Conservation (phyloP, 768 basidiomycete species). For the Kwoniella newhampshirensis region DNA sequence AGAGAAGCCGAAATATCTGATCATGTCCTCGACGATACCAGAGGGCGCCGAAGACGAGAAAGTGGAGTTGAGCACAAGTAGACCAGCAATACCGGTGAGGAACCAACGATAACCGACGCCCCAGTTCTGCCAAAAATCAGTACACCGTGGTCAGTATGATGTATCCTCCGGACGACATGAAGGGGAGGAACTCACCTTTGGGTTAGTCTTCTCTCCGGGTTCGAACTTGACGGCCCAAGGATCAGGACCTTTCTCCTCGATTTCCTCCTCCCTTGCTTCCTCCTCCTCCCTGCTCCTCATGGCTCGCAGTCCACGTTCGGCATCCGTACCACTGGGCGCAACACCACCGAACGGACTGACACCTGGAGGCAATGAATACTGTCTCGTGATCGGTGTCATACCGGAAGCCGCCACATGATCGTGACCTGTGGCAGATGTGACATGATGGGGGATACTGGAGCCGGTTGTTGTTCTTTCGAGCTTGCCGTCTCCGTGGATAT, state of each 20-base stretch:
- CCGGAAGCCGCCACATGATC: constrained; percentile 22
- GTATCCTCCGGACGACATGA: too few relatives aligned
- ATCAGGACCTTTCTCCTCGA: constrained; percentile 40
- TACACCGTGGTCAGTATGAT: too few relatives aligned
- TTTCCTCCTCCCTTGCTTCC: constrained; percentile 29
- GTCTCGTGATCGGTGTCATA: constrained; percentile 30
- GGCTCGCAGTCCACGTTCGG: constrained; percentile 37
- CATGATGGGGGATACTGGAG: constrained; percentile 10
- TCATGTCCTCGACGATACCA: constrained; percentile 44
- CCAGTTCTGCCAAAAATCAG: constrained; percentile 40
- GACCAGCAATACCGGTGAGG: constrained; percentile 44
- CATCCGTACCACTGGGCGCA: constrained; percentile 39
- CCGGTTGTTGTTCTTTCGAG: constrained; percentile 29
- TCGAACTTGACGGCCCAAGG: constrained; percentile 49
- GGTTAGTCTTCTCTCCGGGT: constrained; percentile 48
- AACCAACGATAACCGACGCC: constrained; percentile 45
- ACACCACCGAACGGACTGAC: constrained; percentile 41
- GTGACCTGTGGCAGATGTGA: neutral
- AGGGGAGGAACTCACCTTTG: constrained; percentile 36
- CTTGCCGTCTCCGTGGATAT: constrained; percentile 3
- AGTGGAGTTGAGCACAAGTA: constrained; percentile 51
- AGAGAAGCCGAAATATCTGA: constrained; percentile 41
- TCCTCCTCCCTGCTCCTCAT: constrained; percentile 41
- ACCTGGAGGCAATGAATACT: constrained; percentile 29
- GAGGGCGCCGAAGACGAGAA: constrained; percentile 51